These are phyloP conservation scores for Calycina marina DNA, from an alignment of 2,329 filamentous ascomycete genomes.

Conservation along the genomic window DNA sequence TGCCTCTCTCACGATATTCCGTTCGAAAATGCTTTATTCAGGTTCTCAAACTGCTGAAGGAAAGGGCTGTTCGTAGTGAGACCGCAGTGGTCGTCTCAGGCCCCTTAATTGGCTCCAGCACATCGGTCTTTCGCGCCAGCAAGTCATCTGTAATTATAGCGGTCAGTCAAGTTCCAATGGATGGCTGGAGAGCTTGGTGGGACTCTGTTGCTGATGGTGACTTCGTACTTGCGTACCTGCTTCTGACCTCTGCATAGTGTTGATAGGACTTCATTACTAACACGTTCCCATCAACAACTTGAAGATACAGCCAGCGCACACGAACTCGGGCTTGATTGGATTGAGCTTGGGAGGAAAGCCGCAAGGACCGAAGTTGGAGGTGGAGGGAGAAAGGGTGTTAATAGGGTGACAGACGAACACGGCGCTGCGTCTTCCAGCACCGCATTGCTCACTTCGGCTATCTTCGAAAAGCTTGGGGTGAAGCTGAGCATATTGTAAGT, in stretches of 20 bases:
- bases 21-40: slow-evolving; percentile 21
- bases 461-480: too few species aligned
- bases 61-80: slow-evolving; percentile 17
- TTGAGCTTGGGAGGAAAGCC: background rate
- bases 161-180: slow-evolving; percentile 20
- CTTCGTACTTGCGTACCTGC: slow-evolving; percentile 4
- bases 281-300: too few species aligned
- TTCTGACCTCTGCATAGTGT: slow-evolving; percentile 18
- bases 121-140: slow-evolving; percentile 11
- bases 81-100: slow-evolving; percentile 13
- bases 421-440: too few species aligned
- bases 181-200: slow-evolving; percentile 6
- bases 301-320: too few species aligned
- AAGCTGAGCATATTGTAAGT: too few species aligned
- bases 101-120: slow-evolving; percentile 12
- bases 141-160: slow-evolving; percentile 20
- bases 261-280: background rate
- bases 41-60: slow-evolving; percentile 18
- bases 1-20: slow-evolving; percentile 14
- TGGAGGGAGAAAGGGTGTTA: too few species aligned
- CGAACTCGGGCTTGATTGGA: background rate
- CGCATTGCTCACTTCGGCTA: too few species aligned
- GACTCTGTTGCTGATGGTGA: slow-evolving; percentile 1
- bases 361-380: too few species aligned
- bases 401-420: too few species aligned